Evolutionary conservation across 805 yeast genomes (phyloP), one percentile per base, ranked within the genome.

Genomic region (Schwanniomyces polymorphus): DNA sequence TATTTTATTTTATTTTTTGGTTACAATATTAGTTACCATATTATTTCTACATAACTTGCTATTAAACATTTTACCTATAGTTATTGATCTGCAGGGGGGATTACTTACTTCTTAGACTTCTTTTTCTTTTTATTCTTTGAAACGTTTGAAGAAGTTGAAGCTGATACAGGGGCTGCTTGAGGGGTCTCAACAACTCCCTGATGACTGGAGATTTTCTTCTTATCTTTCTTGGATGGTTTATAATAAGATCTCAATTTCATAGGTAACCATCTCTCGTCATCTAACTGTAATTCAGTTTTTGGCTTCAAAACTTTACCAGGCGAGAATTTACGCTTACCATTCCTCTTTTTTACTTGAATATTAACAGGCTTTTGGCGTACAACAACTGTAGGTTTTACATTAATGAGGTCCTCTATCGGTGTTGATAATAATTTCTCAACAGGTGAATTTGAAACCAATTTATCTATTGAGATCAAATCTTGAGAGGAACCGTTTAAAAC

Each of bases 231-330:
- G 61, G 88, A 86, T 11, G 95, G 88, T 65, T 82, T 88, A 70
- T 86, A 91, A 57, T 84, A 81, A 6, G 91, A 79, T 64, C 98
- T 81, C 61, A 91, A 95, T 61, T 84, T 86, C 76, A 87, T 57
- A 18, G 97, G 96, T 43, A 92, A 66, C 98, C 98, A 91, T 69
- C 97, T 85, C 65, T 91, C 97, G 53, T 59, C 42, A 66, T 84
- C 67, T 52, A 80, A 55, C 9, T 25, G 23, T 11, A 64, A 45
- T 37, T 64, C 59, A 3, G 56, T 57, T 21, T 49, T 53, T 5
- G 67, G 63, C 44, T 63, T 64, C 17, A 62, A 16, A 14, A 60
- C 59, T 48, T 70, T 70, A 42, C 40, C 45, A 3, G 63, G 43
- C 18, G 68, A 56, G 45, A 67, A 67, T 45, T 61, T 63, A 4